Percentiles rank a stretch among this genome's conserved stretches.
These are phyloP conservation scores for Colletotrichum plurivorum DNA, from an alignment of 2,329 filamentous ascomycete species.

Conservation along the genomic window DNA sequence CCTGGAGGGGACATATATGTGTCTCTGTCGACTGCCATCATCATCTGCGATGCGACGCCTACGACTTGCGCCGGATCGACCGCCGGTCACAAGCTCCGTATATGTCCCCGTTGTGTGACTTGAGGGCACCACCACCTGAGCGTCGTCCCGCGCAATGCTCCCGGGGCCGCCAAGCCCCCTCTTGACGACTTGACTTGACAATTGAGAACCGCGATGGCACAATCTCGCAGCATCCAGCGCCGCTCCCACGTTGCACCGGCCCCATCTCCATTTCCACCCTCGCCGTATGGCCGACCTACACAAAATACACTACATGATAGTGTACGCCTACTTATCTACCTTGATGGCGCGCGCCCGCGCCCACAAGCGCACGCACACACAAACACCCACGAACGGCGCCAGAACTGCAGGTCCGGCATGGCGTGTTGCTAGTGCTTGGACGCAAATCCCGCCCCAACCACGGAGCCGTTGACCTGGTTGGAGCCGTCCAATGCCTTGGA, in stretches of 20 bases:
- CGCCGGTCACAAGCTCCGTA: slow-evolving; percentile 16
- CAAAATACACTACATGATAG: too few species aligned
- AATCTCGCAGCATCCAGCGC: slow-evolving; percentile 3
- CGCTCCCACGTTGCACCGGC: slow-evolving; percentile 21
- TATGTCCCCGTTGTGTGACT: slow-evolving; percentile 7
- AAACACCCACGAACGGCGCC: slow-evolving; percentile 15
- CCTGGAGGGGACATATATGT: not conserved
- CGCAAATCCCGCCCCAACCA: slow-evolving; percentile 23
- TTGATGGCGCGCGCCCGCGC: slow-evolving; percentile 26
- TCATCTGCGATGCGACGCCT: slow-evolving; percentile 14
- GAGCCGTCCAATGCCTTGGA: slow-evolving; percentile 11
- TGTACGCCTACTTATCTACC: slow-evolving; percentile 1
- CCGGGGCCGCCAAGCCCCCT: not conserved
- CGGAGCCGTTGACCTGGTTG: not conserved
- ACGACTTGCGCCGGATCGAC: slow-evolving; percentile 20
- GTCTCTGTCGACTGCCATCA: too few species aligned
- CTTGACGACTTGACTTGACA: slow-evolving; percentile 2
- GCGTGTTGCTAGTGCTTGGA: slow-evolving; percentile 29
- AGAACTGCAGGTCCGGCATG: slow-evolving; percentile 39
- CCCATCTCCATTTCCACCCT: slow-evolving; percentile 14
- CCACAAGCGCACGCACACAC: not conserved
- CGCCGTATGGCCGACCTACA: slow-evolving; percentile 18
- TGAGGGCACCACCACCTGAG: not conserved
- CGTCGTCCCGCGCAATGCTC: not conserved
- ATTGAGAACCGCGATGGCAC: slow-evolving; percentile 36